Evolutionary conservation across 192 early-diverging fungal genomes (phyloP), one percentile per base, ranked within the genome.

Genomic region (Backusella morwellensis): DNA sequence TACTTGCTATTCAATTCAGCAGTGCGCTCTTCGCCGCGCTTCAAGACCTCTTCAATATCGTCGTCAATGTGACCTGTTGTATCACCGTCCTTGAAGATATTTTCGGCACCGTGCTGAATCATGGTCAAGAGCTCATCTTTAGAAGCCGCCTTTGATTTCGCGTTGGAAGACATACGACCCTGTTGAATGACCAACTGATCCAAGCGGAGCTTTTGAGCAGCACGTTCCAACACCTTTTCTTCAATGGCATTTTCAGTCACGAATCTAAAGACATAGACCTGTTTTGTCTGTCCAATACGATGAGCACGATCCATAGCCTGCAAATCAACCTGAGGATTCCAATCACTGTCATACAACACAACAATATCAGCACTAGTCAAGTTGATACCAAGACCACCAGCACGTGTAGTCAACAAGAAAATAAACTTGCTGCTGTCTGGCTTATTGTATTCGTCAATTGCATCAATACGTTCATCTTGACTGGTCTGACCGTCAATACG

Each of bases 131-230:
- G 90, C 11, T 97, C 95, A 54, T 94, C 94, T 72, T 96, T 96
- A 15, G 75, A 86, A 6, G 92, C 88, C 12, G 36, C 19, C 38
- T 63, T 74, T 15, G 47, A 73, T 50, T 81, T 74, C 54, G 68
- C 4, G 14, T 26, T 34, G 17, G 38, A 35, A 84, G 94, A 47
- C 7, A 93, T 83, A 21, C 94, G 90, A 11, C 97, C 97, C 80
- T 98, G 98, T 84, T 99, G 98, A 81, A 98, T 98, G n/a, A 98
- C 98, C 66, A 99, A 87, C 84, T 98, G 96, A 80, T 99, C 98
- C 21, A 99, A 86, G 17, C 96, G 88, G 66, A 98, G 86, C 82
- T 99, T 98, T 83, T 98, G 96, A 26, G 96, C 95, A n/a, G 98
- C 98, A 68, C 93, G 86, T 82, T 99, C 97, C 47, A 99, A 83